Base-by-base conservation (phyloP, 495 filamentous ascomycete species). In the Immersiella caudata region DNA sequence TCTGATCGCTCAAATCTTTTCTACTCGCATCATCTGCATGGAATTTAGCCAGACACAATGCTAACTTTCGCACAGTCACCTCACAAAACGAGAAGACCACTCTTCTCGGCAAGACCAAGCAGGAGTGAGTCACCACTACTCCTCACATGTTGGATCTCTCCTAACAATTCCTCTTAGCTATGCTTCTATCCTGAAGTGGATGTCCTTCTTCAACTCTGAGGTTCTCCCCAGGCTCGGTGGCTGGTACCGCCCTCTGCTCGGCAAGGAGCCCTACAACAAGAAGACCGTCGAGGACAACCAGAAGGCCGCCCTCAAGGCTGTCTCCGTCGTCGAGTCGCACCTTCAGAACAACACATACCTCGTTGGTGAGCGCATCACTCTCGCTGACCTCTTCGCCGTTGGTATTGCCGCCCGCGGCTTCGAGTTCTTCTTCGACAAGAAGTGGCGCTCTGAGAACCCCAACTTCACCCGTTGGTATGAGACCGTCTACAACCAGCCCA, bases 41-140 rank as follows among this genome's bases (percentile, higher is more conserved):
- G 59, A 74, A 69, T 68, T 73, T 71, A 60, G 35, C 71, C 66
- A 67, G 67, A 57, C 65, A 49, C 46, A 6, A 58, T 60, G 78
- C 85, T 79, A 83, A 76, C 70, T 65, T 25, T 59, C 25, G 67
- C 46, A 46, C 77, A 99, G 95, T 99, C 76, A 93, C 95, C 77
- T 97, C 95, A 73, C 95, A 99, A 85, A 98, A 99, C 81, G 95
- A 98, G 89, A 98, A 97, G 89, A 99, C 96, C 70, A 94, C 93
- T 70, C 92, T 99, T 60, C 86, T 99, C 68, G 95, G 95, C 76
- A 97, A 97, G 88, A 98, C 94, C 83, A 99, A 99, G 90, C 93
- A 98, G 84, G 95, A 99, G 86, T 92, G 89, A 78, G 83, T 63
- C 70, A 59, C 11, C 1, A 25, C 55, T 27, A 4, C 29, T 25